A percentile compares a stretch with the other conserved stretches of the same genome.
phyloP scores from a whole-genome alignment of 805 yeast species.

The Pichia kluyveri region DNA sequence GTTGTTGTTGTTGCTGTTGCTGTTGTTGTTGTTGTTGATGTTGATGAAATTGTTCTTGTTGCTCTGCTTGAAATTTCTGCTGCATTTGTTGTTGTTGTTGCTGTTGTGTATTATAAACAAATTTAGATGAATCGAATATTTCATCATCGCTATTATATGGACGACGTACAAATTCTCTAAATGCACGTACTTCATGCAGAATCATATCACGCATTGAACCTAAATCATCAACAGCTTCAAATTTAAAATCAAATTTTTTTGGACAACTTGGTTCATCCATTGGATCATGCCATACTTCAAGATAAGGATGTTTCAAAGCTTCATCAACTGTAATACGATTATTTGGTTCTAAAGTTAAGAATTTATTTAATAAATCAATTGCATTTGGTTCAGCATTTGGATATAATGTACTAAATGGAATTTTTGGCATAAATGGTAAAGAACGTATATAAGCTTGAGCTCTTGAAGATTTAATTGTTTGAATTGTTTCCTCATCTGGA shows the following conservation, averaged over 20 bases:
- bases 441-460: constrained; percentile 90
- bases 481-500: constrained; percentile 64
- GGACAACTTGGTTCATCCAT: constrained; percentile 82
- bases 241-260: constrained; percentile 75
- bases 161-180: constrained; percentile 67
- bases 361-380: constrained; percentile 63
- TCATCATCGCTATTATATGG: constrained; percentile 10
- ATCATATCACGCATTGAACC: constrained; percentile 69
- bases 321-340: constrained; percentile 80
- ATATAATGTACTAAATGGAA: constrained; percentile 61
- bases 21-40: constrained; percentile 4
- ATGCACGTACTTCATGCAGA: constrained; percentile 66
- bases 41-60: constrained; percentile 1
- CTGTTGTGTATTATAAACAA: constrained; percentile 6
- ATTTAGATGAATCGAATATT: constrained; percentile 12
- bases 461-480: constrained; percentile 70
- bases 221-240: constrained; percentile 77
- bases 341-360: constrained; percentile 83
- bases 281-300: constrained; percentile 88
- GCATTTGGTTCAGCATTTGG: constrained; percentile 87
- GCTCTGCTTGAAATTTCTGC: not conserved
- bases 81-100: constrained; percentile 5
- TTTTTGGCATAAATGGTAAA: constrained; percentile 71
- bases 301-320: constrained; percentile 83
- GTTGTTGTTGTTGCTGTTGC: constrained; percentile 1